Percentiles rank a stretch among this genome's conserved stretches.
These are phyloP conservation scores for Cantharellus anzutake DNA, from an alignment of 768 basidiomycete genomes.

Conservation along the genomic window DNA sequence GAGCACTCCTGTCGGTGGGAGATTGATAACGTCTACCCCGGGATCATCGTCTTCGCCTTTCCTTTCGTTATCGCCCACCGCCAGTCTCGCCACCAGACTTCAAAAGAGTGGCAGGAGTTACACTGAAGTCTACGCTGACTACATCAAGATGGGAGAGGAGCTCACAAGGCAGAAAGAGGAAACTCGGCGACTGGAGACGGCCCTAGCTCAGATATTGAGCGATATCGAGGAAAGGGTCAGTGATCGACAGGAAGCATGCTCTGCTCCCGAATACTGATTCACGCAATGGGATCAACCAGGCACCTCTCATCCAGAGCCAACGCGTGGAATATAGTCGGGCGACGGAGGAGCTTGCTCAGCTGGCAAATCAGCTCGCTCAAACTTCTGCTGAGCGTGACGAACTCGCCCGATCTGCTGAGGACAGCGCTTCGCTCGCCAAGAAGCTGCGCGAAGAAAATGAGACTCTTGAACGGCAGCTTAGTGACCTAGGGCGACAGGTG, in stretches of 20 bases:
- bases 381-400: constrained; percentile 60
- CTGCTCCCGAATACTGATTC: neutral
- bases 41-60: constrained; percentile 22
- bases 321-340: constrained; percentile 75
- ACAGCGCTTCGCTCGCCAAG: constrained; percentile 40
- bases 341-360: constrained; percentile 56
- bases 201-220: constrained; percentile 57
- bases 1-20: constrained; percentile 6
- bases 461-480: constrained; percentile 53
- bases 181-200: constrained; percentile 67
- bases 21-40: constrained; percentile 23
- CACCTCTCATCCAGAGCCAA: constrained; percentile 79
- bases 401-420: constrained; percentile 33
- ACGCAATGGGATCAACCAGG: constrained; percentile 26
- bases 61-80: constrained; percentile 59
- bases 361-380: constrained; percentile 60
- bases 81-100: constrained; percentile 63
- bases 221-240: constrained; percentile 83
- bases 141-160: constrained; percentile 70
- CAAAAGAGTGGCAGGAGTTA: constrained; percentile 78
- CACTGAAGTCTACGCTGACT: constrained; percentile 86
- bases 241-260: constrained; percentile 3
- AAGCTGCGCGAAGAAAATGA: constrained; percentile 42
- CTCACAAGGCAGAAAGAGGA: constrained; percentile 60
- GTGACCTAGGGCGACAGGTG: constrained; percentile 72